phyloP scores from a whole-genome alignment of 2,329 filamentous ascomycete genomes.

The Chaetothyriales sp. region DNA sequence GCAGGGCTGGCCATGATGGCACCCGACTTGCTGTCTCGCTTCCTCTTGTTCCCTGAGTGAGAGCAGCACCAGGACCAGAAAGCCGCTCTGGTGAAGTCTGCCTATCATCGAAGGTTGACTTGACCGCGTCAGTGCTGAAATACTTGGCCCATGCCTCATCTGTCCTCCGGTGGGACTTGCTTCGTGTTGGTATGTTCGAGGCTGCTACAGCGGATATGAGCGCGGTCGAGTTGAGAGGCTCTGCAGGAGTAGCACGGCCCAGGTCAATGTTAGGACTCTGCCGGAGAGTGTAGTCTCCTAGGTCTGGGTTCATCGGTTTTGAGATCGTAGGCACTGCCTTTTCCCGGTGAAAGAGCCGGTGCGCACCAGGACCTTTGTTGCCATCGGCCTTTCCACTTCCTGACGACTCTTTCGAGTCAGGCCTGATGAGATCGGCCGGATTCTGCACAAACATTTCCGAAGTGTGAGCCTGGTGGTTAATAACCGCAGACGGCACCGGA shows the following conservation, averaged over 20 bases:
- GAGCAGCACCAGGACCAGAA: not conserved
- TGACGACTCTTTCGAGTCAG: not conserved
- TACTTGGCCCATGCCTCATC: conserved; percentile 36
- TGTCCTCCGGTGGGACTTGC: conserved; percentile 25
- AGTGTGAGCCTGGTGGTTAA: conserved; percentile 1
- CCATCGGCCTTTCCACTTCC: not conserved
- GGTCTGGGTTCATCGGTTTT: conserved; percentile 16
- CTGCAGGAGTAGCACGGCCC: conserved; percentile 12
- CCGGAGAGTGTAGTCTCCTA: conserved; percentile 12
- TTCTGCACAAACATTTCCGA: conserved; percentile 6
- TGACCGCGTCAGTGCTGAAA: conserved; percentile 26
- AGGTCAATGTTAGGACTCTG: conserved; percentile 13
- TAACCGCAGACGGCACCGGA: conserved; percentile 25
- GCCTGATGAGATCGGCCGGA: conserved; percentile 14
- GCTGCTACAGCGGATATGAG: conserved; percentile 1
- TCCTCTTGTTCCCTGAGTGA: not conserved
- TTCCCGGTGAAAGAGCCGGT: conserved; percentile 13
- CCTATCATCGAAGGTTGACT: conserved; percentile 8
- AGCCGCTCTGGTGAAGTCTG: conserved; percentile 2
- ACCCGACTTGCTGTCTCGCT: not conserved
- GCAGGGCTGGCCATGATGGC: not conserved
- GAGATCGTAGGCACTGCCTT: conserved; percentile 11
- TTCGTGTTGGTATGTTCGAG: conserved; percentile 4
- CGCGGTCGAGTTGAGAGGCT: not conserved
- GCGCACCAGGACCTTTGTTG: not conserved